These are phyloP conservation scores for Hura crepitans DNA, from an alignment of 441 rosid species.

Conservation along the genomic window DNA sequence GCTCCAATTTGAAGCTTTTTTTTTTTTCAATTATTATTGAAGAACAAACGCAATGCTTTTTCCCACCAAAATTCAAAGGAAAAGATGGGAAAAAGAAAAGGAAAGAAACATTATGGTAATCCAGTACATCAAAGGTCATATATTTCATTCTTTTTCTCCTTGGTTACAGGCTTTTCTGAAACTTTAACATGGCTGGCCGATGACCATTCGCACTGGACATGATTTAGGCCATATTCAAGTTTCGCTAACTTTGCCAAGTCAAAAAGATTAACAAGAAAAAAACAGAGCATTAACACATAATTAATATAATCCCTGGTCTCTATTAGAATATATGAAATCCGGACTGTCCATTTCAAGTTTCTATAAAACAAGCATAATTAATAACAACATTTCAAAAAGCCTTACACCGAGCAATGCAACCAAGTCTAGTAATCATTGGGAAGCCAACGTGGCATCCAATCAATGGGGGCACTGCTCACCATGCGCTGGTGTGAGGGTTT, in stretches of 20 bases:
- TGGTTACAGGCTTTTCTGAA: neutral
- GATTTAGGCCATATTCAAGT: neutral
- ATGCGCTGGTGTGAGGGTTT: slow-evolving; percentile 1
- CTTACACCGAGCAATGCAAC: neutral
- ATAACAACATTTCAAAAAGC: neutral
- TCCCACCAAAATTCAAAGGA: neutral
- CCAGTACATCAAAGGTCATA: neutral
- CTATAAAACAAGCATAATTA: neutral
- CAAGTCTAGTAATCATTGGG: neutral
- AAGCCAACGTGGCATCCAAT: slow-evolving; percentile 15
- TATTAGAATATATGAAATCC: neutral
- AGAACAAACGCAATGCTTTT: neutral
- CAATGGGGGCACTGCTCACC: neutral
- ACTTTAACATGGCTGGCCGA: neutral
- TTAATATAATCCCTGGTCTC: neutral
- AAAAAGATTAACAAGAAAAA: neutral
- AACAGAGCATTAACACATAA: neutral
- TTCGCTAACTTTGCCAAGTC: neutral
- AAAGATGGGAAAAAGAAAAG: neutral
- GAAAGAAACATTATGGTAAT: neutral
- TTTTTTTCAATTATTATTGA: too few relatives aligned
- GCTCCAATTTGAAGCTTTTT: neutral
- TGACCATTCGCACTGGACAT: neutral
- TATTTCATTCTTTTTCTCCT: neutral
- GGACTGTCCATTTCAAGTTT: slow-evolving; percentile 5